Conservation (phyloP, 2,329 filamentous ascomycete species). For the Periconia sp. region DNA sequence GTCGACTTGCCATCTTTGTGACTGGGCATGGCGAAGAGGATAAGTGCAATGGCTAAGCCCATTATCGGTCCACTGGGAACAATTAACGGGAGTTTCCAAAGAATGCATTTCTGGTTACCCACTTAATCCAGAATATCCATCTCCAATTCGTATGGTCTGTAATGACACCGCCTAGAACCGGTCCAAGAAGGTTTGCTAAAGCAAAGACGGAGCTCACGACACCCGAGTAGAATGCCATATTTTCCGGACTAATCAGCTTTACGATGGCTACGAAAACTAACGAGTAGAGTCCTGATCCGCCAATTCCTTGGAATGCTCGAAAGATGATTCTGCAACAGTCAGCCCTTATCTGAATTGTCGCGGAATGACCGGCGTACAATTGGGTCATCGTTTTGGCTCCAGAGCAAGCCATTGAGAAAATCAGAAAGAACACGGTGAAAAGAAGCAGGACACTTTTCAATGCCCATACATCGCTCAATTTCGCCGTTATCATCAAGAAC, state of each 20-base stretch:
- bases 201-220: constrained; percentile 47
- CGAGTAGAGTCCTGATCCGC: constrained; percentile 56
- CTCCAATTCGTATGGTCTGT: constrained; percentile 50
- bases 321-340: constrained; percentile 40
- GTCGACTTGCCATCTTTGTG: constrained; percentile 32
- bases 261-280: constrained; percentile 45
- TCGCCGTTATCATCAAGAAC: constrained; percentile 43
- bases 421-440: constrained; percentile 31
- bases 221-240: constrained; percentile 43
- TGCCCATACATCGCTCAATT: constrained; percentile 40
- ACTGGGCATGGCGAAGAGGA: constrained; percentile 36
- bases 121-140: constrained; percentile 59
- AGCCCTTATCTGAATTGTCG: constrained; percentile 3
- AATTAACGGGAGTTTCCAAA: too few species aligned
- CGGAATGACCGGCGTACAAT: constrained; percentile 23
- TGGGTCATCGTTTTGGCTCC: constrained; percentile 37
- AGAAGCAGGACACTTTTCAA: constrained; percentile 27
- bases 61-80: constrained; percentile 30
- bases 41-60: constrained; percentile 22
- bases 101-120: too few species aligned
- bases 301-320: constrained; percentile 52
- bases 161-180: constrained; percentile 54
- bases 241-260: constrained; percentile 35
- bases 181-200: constrained; percentile 51
- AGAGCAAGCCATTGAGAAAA: constrained; percentile 41